These are phyloP conservation scores for Trametes sp. DNA, from an alignment of 1,284 basidiomycete species.

Conservation along the genomic window DNA sequence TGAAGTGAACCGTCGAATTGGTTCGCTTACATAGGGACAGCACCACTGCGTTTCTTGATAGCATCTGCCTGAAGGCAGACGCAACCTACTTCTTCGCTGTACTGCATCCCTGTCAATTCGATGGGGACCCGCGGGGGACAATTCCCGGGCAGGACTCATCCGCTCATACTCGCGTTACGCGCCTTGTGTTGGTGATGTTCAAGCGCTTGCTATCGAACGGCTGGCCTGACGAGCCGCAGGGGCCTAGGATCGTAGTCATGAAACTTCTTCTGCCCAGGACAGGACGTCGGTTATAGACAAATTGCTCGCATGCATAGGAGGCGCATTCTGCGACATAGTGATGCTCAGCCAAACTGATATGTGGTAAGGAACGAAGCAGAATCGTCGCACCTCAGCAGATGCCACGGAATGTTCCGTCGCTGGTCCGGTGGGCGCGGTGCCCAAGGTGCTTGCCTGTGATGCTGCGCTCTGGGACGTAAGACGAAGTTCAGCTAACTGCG, in stretches of 20 bases:
- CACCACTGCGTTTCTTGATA: no score
- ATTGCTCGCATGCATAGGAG: constrained; percentile 23
- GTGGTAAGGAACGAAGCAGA: background rate
- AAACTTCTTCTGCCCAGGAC: constrained; percentile 68
- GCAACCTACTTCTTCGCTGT: no score
- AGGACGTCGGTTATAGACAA: constrained; percentile 54
- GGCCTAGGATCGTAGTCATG: background rate
- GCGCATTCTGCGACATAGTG: background rate
- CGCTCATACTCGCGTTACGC: background rate
- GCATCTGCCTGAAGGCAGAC: no score
- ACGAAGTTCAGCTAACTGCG: constrained; percentile 62
- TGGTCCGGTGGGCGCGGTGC: background rate
- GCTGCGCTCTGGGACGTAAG: constrained; percentile 40
- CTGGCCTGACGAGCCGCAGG: background rate
- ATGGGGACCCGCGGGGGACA: no score
- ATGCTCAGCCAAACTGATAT: no score
- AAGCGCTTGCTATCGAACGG: background rate
- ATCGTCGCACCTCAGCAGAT: no score
- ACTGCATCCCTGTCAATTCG: no score
- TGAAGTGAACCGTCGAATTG: no score
- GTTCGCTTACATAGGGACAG: no score
- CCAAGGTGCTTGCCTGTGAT: constrained; percentile 1
- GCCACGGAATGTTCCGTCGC: background rate
- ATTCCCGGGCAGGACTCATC: no score
- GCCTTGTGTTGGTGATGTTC: background rate